phyloP scores from a whole-genome alignment of 2,329 filamentous ascomycete species.

The Hypoxylon sp. region DNA sequence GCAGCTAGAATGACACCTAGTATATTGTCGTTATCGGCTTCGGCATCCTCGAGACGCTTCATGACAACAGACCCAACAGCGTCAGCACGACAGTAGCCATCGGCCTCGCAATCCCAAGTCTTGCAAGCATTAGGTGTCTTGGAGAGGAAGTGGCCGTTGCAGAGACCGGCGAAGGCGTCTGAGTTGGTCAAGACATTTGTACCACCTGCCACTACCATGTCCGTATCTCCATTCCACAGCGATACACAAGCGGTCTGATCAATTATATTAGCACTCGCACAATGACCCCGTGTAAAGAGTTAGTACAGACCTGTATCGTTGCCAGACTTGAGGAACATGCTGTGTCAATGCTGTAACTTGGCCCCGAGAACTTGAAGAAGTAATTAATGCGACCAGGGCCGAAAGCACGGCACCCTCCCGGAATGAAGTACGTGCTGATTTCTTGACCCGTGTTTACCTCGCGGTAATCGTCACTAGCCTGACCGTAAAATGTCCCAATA shows the following conservation, averaged over 20 bases:
- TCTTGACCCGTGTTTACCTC: slow-evolving; percentile 74
- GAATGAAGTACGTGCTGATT: slow-evolving; percentile 64
- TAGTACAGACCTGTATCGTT: slow-evolving; percentile 29
- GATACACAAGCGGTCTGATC: slow-evolving; percentile 64
- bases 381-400: slow-evolving; percentile 58
- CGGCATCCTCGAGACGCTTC: slow-evolving; percentile 55
- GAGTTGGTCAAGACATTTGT: slow-evolving; percentile 76
- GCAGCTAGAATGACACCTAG: slow-evolving; percentile 61
- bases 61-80: slow-evolving; percentile 46
- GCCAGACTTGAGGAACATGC: slow-evolving; percentile 54
- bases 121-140: slow-evolving; percentile 60
- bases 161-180: slow-evolving; percentile 73
- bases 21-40: slow-evolving; percentile 62
- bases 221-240: slow-evolving; percentile 73
- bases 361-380: slow-evolving; percentile 55
- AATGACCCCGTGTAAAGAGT: not conserved
- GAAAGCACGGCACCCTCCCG: slow-evolving; percentile 56
- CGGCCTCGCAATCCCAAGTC: slow-evolving; percentile 60
- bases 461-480: slow-evolving; percentile 61
- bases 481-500: slow-evolving; percentile 47
- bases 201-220: slow-evolving; percentile 75
- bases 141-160: slow-evolving; percentile 74
- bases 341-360: slow-evolving; percentile 52
- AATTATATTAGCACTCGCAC: not conserved
- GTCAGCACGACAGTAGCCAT: slow-evolving; percentile 61